Conservation (phyloP, 768 basidiomycete genomes). For the Pulveroboletus sp. region DNA sequence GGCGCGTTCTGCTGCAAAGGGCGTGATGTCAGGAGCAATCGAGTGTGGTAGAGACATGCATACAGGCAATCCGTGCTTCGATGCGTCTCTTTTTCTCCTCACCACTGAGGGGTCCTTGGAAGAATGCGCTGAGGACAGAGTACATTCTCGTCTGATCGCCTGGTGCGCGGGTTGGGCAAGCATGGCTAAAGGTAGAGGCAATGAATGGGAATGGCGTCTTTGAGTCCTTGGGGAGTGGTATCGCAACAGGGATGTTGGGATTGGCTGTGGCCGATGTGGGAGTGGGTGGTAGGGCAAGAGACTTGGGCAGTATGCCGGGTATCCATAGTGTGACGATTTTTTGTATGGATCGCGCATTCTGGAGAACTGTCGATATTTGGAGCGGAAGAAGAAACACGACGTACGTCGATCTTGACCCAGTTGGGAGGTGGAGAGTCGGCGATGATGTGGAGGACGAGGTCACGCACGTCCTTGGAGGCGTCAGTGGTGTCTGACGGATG, state of each 20-base stretch:
- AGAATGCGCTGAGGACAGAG: slow-evolving; percentile 77
- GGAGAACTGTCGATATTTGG: slow-evolving; percentile 1
- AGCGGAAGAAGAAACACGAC: slow-evolving; percentile 10
- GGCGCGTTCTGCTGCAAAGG: slow-evolving; percentile 49
- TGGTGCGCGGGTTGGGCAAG: slow-evolving; percentile 88
- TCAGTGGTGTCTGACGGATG: background rate
- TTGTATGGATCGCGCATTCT: slow-evolving; percentile 72
- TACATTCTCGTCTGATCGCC: slow-evolving; percentile 85
- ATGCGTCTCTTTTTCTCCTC: slow-evolving; percentile 73
- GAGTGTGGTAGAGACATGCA: background rate
- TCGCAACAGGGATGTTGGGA: slow-evolving; percentile 50
- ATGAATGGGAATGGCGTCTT: slow-evolving; percentile 56
- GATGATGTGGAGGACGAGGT: slow-evolving; percentile 75
- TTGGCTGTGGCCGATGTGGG: slow-evolving; percentile 64
- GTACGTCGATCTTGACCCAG: slow-evolving; percentile 83
- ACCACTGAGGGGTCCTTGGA: slow-evolving; percentile 72
- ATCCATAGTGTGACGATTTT: slow-evolving; percentile 78
- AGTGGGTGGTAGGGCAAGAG: slow-evolving; percentile 66
- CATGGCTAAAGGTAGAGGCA: slow-evolving; percentile 81
- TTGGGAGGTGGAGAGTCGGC: slow-evolving; percentile 80
- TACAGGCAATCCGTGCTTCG: slow-evolving; percentile 39
- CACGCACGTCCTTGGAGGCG: slow-evolving; percentile 70
- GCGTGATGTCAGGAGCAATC: background rate
- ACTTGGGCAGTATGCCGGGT: slow-evolving; percentile 77
- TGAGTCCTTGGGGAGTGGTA: slow-evolving; percentile 34